These are phyloP conservation scores for Evansstolkia leycettana DNA, from an alignment of 495 filamentous ascomycete species.

Conservation along the genomic window DNA sequence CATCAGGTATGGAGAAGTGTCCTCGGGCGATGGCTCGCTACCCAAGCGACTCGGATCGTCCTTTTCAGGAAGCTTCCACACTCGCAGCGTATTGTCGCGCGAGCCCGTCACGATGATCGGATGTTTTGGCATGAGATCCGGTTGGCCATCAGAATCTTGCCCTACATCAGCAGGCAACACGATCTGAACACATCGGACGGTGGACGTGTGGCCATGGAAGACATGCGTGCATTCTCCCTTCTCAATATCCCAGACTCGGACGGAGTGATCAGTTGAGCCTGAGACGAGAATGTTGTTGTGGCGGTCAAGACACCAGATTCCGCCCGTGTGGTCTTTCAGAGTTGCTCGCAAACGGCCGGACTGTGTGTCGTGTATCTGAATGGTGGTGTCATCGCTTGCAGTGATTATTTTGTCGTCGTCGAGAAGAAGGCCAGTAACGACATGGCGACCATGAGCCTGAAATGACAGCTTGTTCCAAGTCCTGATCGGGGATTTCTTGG, in stretches of 20 bases:
- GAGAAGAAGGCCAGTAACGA: conserved; percentile 95
- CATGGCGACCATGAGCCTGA: conserved; percentile 86
- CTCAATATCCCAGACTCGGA: conserved; percentile 96
- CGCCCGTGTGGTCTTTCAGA: conserved; percentile 87
- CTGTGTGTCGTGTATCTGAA: conserved; percentile 96
- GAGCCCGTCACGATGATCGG: conserved; percentile 96
- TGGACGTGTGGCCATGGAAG: conserved; percentile 96
- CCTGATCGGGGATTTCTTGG: no score
- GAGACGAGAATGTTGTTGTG: conserved; percentile 90
- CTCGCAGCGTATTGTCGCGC: conserved; percentile 82
- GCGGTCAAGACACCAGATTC: conserved; percentile 97
- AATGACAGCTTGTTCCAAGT: no score
- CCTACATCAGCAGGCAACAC: conserved; percentile 75
- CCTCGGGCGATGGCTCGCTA: conserved; percentile 59
- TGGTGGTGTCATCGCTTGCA: conserved; percentile 93
- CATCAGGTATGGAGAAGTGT: conserved; percentile 85
- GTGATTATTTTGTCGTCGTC: conserved; percentile 97
- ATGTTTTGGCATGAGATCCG: conserved; percentile 79
- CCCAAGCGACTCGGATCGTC: conserved; percentile 65
- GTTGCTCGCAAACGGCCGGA: conserved; percentile 74
- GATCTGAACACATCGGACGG: conserved; percentile 91
- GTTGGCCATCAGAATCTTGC: conserved; percentile 54
- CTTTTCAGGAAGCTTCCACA: conserved; percentile 89
- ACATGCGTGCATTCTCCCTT: conserved; percentile 82
- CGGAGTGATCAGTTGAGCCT: conserved; percentile 89